Evolutionary conservation across 768 basidiomycete species (phyloP).

Genomic region (Tricholoma matsutake): DNA sequence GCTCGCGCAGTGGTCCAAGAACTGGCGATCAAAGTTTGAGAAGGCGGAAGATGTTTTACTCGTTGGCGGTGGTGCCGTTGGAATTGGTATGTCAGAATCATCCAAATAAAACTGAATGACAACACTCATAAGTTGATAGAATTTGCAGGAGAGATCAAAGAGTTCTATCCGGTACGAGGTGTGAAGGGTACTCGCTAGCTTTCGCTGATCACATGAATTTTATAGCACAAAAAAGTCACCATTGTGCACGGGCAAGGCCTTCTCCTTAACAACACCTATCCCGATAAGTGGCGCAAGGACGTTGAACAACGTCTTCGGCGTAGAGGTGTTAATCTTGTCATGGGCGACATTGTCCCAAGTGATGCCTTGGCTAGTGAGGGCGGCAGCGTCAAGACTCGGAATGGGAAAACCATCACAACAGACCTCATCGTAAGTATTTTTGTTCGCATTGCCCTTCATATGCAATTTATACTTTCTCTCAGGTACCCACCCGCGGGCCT

Average conservation of each 20-base stretch:
- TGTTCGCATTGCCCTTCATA: neutral
- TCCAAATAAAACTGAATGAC: neutral
- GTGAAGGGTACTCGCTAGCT: conserved; percentile 11
- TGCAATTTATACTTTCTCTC: neutral
- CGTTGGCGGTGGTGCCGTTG: conserved; percentile 57
- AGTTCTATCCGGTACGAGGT: conserved; percentile 34
- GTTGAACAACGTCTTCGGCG: conserved; percentile 38
- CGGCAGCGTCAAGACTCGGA: conserved; percentile 42
- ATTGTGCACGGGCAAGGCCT: conserved; percentile 53
- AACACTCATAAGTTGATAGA: conserved; percentile 23
- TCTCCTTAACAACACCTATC: conserved; percentile 58
- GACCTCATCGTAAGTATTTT: conserved; percentile 53
- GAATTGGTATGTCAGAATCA: conserved; percentile 33
- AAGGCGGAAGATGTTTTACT: conserved; percentile 45
- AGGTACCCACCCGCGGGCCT: conserved; percentile 39
- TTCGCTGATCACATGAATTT: conserved; percentile 4
- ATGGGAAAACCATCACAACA: conserved; percentile 45
- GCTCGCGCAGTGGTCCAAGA: conserved; percentile 21
- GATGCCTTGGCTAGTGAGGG: conserved; percentile 33
- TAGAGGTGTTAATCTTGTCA: conserved; percentile 48
- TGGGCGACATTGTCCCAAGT: conserved; percentile 45
- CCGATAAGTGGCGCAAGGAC: conserved; percentile 47
- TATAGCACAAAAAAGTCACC: conserved; percentile 50
- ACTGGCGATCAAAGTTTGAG: conserved; percentile 33
- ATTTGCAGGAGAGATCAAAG: conserved; percentile 41